phyloP scores from a whole-genome alignment of 192 early-diverging fungal species.

The Entomortierella parvispora region DNA sequence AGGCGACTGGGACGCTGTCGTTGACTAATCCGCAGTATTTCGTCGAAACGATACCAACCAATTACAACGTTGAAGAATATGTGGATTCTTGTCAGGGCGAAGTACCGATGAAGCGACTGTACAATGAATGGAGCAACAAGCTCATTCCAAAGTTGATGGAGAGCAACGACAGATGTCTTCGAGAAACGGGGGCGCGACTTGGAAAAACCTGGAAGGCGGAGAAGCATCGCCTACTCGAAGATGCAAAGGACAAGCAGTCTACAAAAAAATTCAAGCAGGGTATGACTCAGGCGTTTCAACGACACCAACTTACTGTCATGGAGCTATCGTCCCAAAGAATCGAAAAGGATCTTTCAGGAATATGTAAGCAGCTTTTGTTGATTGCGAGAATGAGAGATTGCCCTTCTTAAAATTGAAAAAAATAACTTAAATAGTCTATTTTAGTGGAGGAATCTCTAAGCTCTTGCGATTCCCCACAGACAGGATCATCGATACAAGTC shows the following conservation, averaged over 20 bases:
- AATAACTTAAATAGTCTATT: too few species aligned
- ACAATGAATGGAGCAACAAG: conserved; percentile 15
- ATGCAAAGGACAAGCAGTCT: conserved; percentile 5
- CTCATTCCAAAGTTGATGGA: conserved; percentile 19
- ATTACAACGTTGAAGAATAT: conserved; percentile 10
- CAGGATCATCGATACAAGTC: too few species aligned
- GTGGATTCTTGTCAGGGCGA: conserved; percentile 13
- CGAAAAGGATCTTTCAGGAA: conserved; percentile 9
- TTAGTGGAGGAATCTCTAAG: too few species aligned
- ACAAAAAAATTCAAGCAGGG: conserved; percentile 19
- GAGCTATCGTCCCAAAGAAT: conserved; percentile 17
- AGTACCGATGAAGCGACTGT: conserved; percentile 15
- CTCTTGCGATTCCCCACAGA: too few species aligned
- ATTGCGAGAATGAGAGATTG: too few species aligned
- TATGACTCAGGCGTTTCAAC: conserved; percentile 13
- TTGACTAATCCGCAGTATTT: conserved; percentile 21
- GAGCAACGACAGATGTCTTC: conserved; percentile 10
- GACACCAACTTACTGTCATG: conserved; percentile 20
- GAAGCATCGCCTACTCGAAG: not conserved
- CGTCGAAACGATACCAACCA: conserved; percentile 8
- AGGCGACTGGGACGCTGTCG: conserved; percentile 5
- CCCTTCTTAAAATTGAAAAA: too few species aligned
- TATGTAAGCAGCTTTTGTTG: too few species aligned
- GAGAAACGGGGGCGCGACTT: conserved; percentile 14
- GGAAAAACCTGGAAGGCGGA: conserved; percentile 14